Evolutionary conservation across 164 flowering plant genomes (phyloP), one percentile per base, ranked within the genome.

Genomic region (Dillenia turbinata): DNA sequence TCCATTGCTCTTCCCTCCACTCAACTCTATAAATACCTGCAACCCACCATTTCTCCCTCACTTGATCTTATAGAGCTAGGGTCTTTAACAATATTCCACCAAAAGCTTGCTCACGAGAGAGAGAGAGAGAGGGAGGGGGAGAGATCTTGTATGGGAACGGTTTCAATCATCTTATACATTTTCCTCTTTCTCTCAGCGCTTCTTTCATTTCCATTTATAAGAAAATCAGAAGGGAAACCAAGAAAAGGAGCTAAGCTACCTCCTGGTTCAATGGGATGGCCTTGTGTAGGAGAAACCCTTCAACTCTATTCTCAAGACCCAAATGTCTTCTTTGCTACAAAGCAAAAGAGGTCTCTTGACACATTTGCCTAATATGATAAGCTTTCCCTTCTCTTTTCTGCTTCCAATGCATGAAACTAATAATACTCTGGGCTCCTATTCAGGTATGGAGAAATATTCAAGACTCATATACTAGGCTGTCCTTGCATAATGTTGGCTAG

Each of bases 401-500:
- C 13, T 12, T 9, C 44, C 33, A 47, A 33, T 52, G 14, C 11
- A 19, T 62, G 50, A 9, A 14, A n/a, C 44, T 51, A 24, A 33
- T 6, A 33, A 33, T 5, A 5, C 40, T 33, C 5, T 33, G 40
- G 4, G 40, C 7, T 33, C 40, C 40, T 33, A 33, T 71, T 60
- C 54, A 91, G 96, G 75, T 86, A 86, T 57, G 98, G 98, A 44
- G 90, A 86, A 68, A 83, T 92, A 10, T 89, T 92, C 83, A 89
- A 89, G 80, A 92, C 88, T 16, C 85, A 84, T 61, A 73, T 92
- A 33, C 83, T 90, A 1, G 98, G 98, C 1, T 90, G 84, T 57
- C 96, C 93, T 8, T 72, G 89, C 60, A 84, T 90, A 14, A 86
- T 92, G 93, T 54, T 92, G 74, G 86, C 94, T 1, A 84, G 90